Conservation (phyloP, 208 protist genomes). For the Herpetomonas muscarum region DNA sequence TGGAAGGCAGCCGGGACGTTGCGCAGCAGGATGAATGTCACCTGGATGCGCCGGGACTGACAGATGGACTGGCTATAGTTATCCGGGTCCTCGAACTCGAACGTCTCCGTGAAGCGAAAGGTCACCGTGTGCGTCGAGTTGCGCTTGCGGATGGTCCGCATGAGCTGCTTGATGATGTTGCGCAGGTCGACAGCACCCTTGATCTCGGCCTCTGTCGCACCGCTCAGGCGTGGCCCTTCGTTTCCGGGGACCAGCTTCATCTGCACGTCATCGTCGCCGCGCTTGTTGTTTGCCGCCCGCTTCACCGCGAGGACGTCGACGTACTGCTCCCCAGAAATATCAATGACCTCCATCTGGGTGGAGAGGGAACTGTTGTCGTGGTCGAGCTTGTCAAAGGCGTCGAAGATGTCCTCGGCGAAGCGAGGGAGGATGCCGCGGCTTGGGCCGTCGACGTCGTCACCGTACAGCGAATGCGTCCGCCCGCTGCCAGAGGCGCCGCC, state of each 20-base stretch:
- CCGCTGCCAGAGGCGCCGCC: slow-evolving; percentile 56
- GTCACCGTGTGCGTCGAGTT: slow-evolving; percentile 67
- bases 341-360: slow-evolving; percentile 66
- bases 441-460: slow-evolving; percentile 44
- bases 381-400: slow-evolving; percentile 51
- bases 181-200: slow-evolving; percentile 28
- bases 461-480: slow-evolving; percentile 74
- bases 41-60: slow-evolving; percentile 72
- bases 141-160: slow-evolving; percentile 46
- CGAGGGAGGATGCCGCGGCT: slow-evolving; percentile 67
- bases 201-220: slow-evolving; percentile 39
- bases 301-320: slow-evolving; percentile 53
- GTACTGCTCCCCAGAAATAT: slow-evolving; percentile 67
- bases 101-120: slow-evolving; percentile 80
- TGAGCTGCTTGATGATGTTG: slow-evolving; percentile 41
- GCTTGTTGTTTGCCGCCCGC: slow-evolving; percentile 4
- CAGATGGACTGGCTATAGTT: slow-evolving; percentile 56
- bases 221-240: slow-evolving; percentile 50
- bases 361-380: slow-evolving; percentile 51
- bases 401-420: slow-evolving; percentile 73
- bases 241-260: slow-evolving; percentile 46
- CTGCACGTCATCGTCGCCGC: slow-evolving; percentile 5
- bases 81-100: slow-evolving; percentile 76
- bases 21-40: slow-evolving; percentile 70
- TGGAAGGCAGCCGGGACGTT: slow-evolving; percentile 76